These are phyloP conservation scores for Rugonectria rugulosa DNA, from an alignment of 2,329 filamentous ascomycete genomes.

Conservation along the genomic window DNA sequence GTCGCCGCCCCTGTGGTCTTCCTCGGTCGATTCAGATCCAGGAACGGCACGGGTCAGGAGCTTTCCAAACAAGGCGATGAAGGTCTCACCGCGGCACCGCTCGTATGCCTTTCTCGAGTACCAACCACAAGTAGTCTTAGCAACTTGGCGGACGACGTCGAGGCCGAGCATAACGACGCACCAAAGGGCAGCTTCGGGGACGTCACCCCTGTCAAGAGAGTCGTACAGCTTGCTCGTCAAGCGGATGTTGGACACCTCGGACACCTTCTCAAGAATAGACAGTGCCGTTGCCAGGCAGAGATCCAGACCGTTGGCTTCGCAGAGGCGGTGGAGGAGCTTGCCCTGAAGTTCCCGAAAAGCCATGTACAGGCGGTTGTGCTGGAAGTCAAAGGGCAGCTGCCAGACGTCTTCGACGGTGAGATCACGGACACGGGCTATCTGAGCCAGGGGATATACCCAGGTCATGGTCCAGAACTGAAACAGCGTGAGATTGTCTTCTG, in stretches of 20 bases:
- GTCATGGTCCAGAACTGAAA: slow-evolving; percentile 87
- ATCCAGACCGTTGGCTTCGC: slow-evolving; percentile 82
- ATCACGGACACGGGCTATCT: slow-evolving; percentile 67
- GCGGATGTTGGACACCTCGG: slow-evolving; percentile 49
- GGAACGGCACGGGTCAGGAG: slow-evolving; percentile 49
- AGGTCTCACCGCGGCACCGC: slow-evolving; percentile 76
- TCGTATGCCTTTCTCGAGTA: slow-evolving; percentile 86
- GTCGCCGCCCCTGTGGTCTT: slow-evolving; percentile 33
- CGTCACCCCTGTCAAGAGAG: slow-evolving; percentile 42
- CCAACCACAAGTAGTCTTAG: slow-evolving; percentile 65
- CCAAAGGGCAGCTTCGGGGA: slow-evolving; percentile 46
- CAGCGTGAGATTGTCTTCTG: slow-evolving; percentile 80
- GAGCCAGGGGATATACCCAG: slow-evolving; percentile 81
- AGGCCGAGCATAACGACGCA: slow-evolving; percentile 46
- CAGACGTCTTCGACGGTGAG: slow-evolving; percentile 84
- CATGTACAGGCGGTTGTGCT: slow-evolving; percentile 77
- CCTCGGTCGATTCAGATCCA: slow-evolving; percentile 48
- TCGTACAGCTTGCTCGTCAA: slow-evolving; percentile 47
- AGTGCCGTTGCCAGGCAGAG: slow-evolving; percentile 72
- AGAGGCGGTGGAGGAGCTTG: slow-evolving; percentile 72
- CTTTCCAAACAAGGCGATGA: slow-evolving; percentile 48
- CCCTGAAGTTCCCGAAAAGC: slow-evolving; percentile 77
- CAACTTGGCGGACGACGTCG: slow-evolving; percentile 44
- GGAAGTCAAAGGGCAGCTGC: slow-evolving; percentile 80
- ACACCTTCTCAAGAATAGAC: slow-evolving; percentile 59